Evolutionary conservation across 495 filamentous ascomycete genomes (phyloP).

Genomic region (Lasiosphaeria hispida): DNA sequence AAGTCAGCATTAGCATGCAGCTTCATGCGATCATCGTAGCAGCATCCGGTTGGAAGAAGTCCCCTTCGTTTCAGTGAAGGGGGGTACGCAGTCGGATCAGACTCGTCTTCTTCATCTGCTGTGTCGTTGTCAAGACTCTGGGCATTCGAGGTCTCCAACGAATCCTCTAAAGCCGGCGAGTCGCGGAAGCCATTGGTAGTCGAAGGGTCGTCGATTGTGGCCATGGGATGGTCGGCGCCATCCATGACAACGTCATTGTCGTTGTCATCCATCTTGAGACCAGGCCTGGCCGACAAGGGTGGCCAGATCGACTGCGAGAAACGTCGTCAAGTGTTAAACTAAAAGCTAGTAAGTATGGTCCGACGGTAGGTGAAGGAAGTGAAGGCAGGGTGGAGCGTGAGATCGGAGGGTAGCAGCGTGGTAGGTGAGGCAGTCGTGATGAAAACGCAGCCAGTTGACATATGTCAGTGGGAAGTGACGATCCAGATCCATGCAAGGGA

Average conservation of each 20-base stretch:
- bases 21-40: slow-evolving; percentile 92
- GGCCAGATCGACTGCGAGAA: not conserved
- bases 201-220: slow-evolving; percentile 31
- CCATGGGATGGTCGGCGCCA: slow-evolving; percentile 36
- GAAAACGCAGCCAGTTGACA: too few relatives aligned
- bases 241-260: slow-evolving; percentile 37
- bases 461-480: too few relatives aligned
- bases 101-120: slow-evolving; percentile 29
- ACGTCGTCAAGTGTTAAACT: not conserved
- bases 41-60: slow-evolving; percentile 66
- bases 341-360: not conserved
- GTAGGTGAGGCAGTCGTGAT: too few relatives aligned
- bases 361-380: too few relatives aligned
- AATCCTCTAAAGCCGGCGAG: slow-evolving; percentile 18
- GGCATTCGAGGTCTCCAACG: slow-evolving; percentile 25
- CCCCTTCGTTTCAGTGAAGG: slow-evolving; percentile 25
- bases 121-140: slow-evolving; percentile 23
- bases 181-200: slow-evolving; percentile 37
- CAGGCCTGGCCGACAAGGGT: not conserved
- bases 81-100: slow-evolving; percentile 21
- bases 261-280: slow-evolving; percentile 32
- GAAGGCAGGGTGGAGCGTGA: too few relatives aligned
- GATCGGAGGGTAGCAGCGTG: too few relatives aligned
- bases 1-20: slow-evolving; percentile 78
- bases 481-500: too few relatives aligned